Evolutionary conservation across 2,329 filamentous ascomycete genomes (phyloP), one percentile per base, ranked within the genome.

Genomic region (Cladophialophora immunda): DNA sequence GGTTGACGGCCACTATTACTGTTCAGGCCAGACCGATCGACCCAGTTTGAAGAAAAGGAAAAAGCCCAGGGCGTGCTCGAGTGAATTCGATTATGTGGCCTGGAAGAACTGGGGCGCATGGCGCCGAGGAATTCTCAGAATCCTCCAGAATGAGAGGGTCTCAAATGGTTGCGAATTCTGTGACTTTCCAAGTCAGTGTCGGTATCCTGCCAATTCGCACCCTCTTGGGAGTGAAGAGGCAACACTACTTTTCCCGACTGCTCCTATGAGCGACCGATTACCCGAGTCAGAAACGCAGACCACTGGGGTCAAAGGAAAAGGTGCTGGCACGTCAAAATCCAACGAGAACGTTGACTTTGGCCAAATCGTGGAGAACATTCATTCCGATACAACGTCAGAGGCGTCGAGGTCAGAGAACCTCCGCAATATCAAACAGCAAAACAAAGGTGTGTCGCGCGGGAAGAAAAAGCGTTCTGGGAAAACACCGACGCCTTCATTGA

Each of bases 1-100:
- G 7, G 78, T 83, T 54, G 84, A 86, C 69, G 84, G 85, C 1
- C 85, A 87, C 73, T 76, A 77, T 66, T 86, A 85, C 77, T 87
- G 85, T 76, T 76, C 82, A 3, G 84, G 84, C 17, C 67, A 72
- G 45, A 65, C 62, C 4, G 59, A 67, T 55, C 45, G 52, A n/a
- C 65, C 63, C 4, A 73, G 70, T 36, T 41, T 64, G 41, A 67
- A 79, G 73, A 75, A 72, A 41, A 74, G 73, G 56, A 72, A 76
- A 53, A 74, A 75, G 52, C 78, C 80, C 53, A 74, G 76, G 45
- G 81, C 82, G 6, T 87, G 85, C 67, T 74, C 75, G 0, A 81
- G 78, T 47, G 82, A 85, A 61, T 86, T 87, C 63, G 84, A 87
- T 72, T 86, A 86, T 62, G 66, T 74, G 5, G 81, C 82, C 0